Percentiles rank a stretch among this genome's conserved stretches.
phyloP scores from a whole-genome alignment of 495 filamentous ascomycete genomes.

The Neurospora sp. region DNA sequence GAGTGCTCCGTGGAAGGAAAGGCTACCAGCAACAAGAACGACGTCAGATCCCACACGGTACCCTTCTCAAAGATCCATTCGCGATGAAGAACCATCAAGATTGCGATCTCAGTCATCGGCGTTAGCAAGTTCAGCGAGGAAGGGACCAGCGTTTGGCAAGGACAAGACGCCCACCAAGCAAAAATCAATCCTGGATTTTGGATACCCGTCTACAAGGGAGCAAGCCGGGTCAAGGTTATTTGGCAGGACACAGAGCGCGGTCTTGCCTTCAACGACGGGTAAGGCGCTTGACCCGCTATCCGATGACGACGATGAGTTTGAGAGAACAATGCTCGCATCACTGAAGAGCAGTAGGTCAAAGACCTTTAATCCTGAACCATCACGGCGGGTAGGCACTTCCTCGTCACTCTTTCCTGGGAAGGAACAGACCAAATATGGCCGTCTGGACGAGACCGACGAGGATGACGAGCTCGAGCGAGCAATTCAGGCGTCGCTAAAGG shows the following conservation, averaged over 20 bases:
- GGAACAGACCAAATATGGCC: too few species aligned
- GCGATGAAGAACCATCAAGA: not conserved
- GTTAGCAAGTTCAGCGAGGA: not conserved
- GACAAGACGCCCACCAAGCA: not conserved
- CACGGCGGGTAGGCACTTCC: too few species aligned
- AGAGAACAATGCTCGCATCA: not conserved
- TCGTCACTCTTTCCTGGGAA: too few species aligned
- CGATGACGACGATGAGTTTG: slow-evolving; percentile 9
- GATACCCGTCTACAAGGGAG: not conserved
- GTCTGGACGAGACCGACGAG: not conserved
- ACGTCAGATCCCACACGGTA: not conserved
- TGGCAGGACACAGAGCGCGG: not conserved
- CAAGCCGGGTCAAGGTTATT: not conserved
- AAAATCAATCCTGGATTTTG: slow-evolving; percentile 9
- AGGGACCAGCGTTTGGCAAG: slow-evolving; percentile 1
- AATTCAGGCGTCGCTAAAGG: not conserved
- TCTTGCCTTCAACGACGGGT: not conserved
- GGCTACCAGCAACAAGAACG: not conserved
- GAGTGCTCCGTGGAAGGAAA: not conserved
- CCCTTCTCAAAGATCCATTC: not conserved
- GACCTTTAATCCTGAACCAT: not conserved
- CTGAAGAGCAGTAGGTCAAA: not conserved
- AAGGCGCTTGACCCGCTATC: slow-evolving; percentile 1
- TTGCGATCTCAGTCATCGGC: not conserved
- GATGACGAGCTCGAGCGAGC: not conserved